Conservation (phyloP, 257 asterid genomes). For the Plantago ovata region DNA sequence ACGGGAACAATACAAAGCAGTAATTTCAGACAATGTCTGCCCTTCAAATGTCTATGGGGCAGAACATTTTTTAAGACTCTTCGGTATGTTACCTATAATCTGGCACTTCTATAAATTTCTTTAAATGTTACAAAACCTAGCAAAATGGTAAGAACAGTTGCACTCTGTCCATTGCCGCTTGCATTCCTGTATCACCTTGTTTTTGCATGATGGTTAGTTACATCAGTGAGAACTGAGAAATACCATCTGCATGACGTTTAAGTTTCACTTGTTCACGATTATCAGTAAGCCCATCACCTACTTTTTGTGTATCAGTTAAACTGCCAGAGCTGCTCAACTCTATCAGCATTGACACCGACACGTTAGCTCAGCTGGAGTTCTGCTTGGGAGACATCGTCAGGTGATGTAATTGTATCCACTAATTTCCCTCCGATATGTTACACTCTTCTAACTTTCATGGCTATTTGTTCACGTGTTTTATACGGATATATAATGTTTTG, state of each 20-base stretch:
- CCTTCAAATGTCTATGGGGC: slow-evolving; percentile 75
- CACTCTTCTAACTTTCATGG: background rate
- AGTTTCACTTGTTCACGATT: background rate
- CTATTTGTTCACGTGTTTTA: background rate
- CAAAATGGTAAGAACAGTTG: background rate
- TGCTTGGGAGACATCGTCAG: slow-evolving; percentile 50
- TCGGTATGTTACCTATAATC: slow-evolving; percentile 40
- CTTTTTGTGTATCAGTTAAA: slow-evolving; percentile 50
- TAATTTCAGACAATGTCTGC: slow-evolving; percentile 31
- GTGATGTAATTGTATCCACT: slow-evolving; percentile 35
- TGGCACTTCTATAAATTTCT: slow-evolving; percentile 5
- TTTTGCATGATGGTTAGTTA: background rate
- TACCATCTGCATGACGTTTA: background rate
- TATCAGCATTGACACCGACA: slow-evolving; percentile 40
- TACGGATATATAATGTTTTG: no score
- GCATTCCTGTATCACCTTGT: background rate
- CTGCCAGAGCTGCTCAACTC: slow-evolving; percentile 55
- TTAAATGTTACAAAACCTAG: no score
- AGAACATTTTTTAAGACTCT: slow-evolving; percentile 71
- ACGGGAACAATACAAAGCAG: slow-evolving; percentile 50
- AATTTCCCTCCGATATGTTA: background rate
- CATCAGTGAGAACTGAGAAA: background rate
- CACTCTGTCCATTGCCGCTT: background rate
- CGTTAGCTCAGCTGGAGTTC: slow-evolving; percentile 44
- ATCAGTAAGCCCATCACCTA: background rate